These are phyloP conservation scores for Oryza australiensis DNA, from an alignment of 176 grass and related monocot species.

Conservation along the genomic window DNA sequence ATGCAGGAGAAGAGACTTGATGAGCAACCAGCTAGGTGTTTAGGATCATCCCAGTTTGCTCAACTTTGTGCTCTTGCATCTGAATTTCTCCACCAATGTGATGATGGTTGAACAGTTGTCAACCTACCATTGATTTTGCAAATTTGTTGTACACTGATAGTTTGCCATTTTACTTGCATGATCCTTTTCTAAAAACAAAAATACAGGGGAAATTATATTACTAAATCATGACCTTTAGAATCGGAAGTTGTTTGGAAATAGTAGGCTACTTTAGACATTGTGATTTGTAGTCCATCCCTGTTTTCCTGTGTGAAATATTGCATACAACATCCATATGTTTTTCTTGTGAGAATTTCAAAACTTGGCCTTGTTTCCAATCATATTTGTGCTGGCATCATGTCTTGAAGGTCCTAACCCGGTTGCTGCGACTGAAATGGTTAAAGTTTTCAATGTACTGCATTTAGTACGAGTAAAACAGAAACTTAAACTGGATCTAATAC, in stretches of 20 bases:
- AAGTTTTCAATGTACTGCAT: slow-evolving; percentile 35
- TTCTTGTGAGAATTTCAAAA: slow-evolving; percentile 3
- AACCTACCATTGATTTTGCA: background rate
- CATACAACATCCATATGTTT: background rate
- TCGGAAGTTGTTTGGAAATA: background rate
- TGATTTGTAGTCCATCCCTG: background rate
- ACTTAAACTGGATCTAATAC: slow-evolving; percentile 27
- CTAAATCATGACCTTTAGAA: background rate
- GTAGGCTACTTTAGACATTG: background rate
- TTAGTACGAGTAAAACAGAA: slow-evolving; percentile 5
- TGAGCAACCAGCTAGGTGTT: background rate
- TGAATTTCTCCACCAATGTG: background rate
- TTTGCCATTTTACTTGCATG: background rate
- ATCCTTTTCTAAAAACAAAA: background rate
- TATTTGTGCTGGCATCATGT: background rate
- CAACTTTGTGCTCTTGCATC: too few species aligned
- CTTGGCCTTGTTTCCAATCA: background rate
- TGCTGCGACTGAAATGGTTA: background rate
- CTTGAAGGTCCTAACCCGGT: slow-evolving; percentile 19
- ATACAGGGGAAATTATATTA: background rate
- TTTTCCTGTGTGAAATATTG: background rate
- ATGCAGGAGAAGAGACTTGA: too few species aligned
- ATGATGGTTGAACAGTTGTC: background rate
- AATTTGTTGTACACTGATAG: background rate
- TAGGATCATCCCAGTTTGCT: background rate